These are phyloP conservation scores for Poa pratensis DNA, from an alignment of 176 grass and related monocot species.

Conservation along the genomic window DNA sequence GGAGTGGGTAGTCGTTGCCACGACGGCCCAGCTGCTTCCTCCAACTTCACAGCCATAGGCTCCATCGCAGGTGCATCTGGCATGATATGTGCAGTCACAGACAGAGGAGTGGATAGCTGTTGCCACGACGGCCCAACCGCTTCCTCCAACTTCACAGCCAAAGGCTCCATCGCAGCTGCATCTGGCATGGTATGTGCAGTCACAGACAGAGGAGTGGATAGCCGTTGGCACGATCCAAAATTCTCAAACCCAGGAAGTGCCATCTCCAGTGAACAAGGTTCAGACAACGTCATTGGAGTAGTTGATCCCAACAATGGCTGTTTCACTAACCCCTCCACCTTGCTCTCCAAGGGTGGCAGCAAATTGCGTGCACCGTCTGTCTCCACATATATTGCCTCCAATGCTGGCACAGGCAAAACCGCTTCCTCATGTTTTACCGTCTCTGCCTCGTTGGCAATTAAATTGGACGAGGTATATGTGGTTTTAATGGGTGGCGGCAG, in stretches of 20 bases:
- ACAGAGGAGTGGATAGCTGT: neutral
- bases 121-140: neutral
- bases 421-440: neutral
- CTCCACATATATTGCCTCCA: constrained; percentile 29
- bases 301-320: neutral
- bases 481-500: constrained; percentile 26
- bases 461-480: constrained; percentile 5
- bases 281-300: constrained; percentile 28
- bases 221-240: constrained; percentile 9
- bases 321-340: constrained; percentile 27
- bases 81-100: neutral
- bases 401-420: neutral
- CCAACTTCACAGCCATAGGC: neutral
- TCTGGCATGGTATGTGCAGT: constrained; percentile 19
- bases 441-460: constrained; percentile 24
- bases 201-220: neutral
- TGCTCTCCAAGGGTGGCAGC: constrained; percentile 19
- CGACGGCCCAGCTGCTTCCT: neutral
- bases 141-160: neutral
- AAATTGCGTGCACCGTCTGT: neutral
- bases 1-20: neutral
- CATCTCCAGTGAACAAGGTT: constrained; percentile 29
- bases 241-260: constrained; percentile 34
- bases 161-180: neutral
- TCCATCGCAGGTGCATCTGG: constrained; percentile 1